Conservation (phyloP, 371 early-diverging fungal species). For the Apophysomyces trapeziformis region DNA sequence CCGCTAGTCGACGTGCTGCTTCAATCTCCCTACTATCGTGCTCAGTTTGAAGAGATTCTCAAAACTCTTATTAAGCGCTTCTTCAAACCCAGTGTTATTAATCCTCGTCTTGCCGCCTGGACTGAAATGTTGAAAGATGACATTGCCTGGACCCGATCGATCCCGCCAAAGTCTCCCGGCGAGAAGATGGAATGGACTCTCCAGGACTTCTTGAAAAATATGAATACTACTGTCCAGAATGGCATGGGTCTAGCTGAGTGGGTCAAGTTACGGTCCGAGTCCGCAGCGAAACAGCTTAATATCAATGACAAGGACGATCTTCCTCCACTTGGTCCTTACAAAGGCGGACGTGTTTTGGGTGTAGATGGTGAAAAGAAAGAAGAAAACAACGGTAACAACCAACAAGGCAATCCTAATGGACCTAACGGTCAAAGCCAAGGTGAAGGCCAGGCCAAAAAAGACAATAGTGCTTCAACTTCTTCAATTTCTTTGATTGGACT, state of each 20-base stretch:
- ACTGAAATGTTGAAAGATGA: conserved; percentile 51
- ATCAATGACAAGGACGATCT: conserved; percentile 41
- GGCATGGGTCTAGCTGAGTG: conserved; percentile 36
- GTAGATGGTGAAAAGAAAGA: conserved; percentile 15
- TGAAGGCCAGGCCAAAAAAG: neutral
- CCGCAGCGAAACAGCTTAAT: conserved; percentile 35
- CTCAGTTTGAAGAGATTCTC: conserved; percentile 46
- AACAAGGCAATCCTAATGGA: conserved; percentile 8
- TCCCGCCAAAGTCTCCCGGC: conserved; percentile 42
- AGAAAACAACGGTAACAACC: conserved; percentile 1
- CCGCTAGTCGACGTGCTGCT: conserved; percentile 44
- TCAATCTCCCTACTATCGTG: conserved; percentile 41
- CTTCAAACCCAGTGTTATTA: conserved; percentile 52
- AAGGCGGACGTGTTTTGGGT: conserved; percentile 8
- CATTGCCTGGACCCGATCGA: conserved; percentile 44
- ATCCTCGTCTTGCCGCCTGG: conserved; percentile 52
- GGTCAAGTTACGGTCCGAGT: conserved; percentile 27
- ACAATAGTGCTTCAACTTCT: neutral
- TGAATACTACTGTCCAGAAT: conserved; percentile 32
- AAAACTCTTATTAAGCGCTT: conserved; percentile 49
- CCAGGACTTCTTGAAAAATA: conserved; percentile 48
- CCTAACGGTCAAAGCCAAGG: neutral
- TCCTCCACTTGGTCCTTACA: conserved; percentile 33
- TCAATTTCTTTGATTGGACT: conserved; percentile 22
- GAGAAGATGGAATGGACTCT: conserved; percentile 37